Base-by-base conservation (phyloP, 2,329 filamentous ascomycete species). In the Alternaria triticina region DNA sequence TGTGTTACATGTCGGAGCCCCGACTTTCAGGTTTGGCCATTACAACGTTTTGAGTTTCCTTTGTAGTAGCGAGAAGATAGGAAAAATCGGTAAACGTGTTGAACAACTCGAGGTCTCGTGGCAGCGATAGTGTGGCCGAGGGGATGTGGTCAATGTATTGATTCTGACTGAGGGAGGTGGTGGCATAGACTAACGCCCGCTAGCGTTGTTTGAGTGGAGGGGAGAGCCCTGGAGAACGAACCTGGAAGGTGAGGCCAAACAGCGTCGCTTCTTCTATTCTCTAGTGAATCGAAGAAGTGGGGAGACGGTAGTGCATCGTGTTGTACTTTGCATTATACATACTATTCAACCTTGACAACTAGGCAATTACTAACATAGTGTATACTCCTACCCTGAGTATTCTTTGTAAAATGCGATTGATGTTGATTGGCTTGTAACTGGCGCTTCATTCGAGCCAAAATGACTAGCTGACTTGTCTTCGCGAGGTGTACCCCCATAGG, bases 221-320 rank as follows among this genome's bases (percentile, higher is more conserved):
- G 33, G 33, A 36, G 33, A 36, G 33, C 15, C 33, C 33, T 10
- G 33, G 33, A n/a, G 33, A 36, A 36, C 15, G 33, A 36, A 36
- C 33, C 33, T 36, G 33, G 33, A n/a, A 36, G 7, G 33, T 36
- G 15, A 7, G 33, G 0, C 15, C 33, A 36, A 15, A 36, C 33
- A n/a, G 4, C 33, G 33, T 36, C 33, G 15, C 33, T 36, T 1
- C 33, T 36, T 36, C 33, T 7, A 36, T 9, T 36, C 33, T 0
- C 33, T 7, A 36, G 33, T 36, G 33, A 36, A 36, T 36, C 7
- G 7, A 36, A 36, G 33, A 36, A 36, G 0, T n/a, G 33, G 0
- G 0, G 5, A 36, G 33, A n/a, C 1, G 1, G 1, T n/a, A 36
- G 15, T n/a, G 33, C 1, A n/a, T 36, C 8, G 8, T 9, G 33